phyloP scores from a whole-genome alignment of 1,284 basidiomycete species.

The Ceratobasidium sp. region DNA sequence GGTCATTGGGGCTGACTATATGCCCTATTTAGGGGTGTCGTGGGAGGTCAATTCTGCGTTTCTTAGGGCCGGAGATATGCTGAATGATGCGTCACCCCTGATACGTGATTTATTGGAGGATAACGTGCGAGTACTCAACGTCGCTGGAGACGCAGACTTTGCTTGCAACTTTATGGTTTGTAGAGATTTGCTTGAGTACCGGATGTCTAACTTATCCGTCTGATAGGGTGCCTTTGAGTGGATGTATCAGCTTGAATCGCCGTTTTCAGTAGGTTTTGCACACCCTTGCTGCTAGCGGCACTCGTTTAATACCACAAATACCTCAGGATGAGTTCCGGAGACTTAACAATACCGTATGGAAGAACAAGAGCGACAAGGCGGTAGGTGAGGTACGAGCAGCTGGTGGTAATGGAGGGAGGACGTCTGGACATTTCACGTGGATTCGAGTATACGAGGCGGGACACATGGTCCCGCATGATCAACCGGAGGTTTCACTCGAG shows the following conservation, averaged over 20 bases:
- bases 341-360: constrained; percentile 30
- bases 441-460: constrained; percentile 67
- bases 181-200: neutral
- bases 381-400: constrained; percentile 59
- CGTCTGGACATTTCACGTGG: constrained; percentile 69
- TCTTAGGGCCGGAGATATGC: constrained; percentile 11
- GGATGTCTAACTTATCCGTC: neutral
- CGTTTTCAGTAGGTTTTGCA: constrained; percentile 9
- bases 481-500: constrained; percentile 19
- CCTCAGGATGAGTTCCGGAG: constrained; percentile 20
- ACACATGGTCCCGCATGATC: constrained; percentile 59
- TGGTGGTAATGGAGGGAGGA: constrained; percentile 56
- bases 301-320: neutral
- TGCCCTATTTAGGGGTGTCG: neutral
- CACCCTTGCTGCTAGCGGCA: too few relatives aligned
- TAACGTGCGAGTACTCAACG: constrained; percentile 26
- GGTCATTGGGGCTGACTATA: neutral
- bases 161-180: constrained; percentile 32
- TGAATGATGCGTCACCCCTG: constrained; percentile 24
- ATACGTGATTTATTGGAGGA: constrained; percentile 34
- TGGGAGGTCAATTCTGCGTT: constrained; percentile 21
- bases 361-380: constrained; percentile 54
- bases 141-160: constrained; percentile 35
- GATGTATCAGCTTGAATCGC: constrained; percentile 28
- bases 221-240: constrained; percentile 23